phyloP scores from a whole-genome alignment of 169 alveolate species.

The Perkinsus olseni region DNA sequence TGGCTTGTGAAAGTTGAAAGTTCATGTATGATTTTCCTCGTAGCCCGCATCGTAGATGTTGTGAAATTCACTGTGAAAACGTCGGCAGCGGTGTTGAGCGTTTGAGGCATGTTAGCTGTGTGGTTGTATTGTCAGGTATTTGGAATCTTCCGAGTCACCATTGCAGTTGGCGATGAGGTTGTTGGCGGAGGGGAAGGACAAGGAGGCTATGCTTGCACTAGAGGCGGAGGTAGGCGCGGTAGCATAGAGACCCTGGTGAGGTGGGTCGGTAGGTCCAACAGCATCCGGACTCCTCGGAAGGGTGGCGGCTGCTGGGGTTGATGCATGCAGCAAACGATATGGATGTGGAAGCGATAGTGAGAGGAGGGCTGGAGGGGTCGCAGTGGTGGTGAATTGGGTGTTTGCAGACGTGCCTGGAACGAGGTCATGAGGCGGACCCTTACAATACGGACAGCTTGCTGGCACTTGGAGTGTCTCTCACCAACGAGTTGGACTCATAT shows the following conservation, averaged over 20 bases:
- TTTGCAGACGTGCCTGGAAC: conserved; percentile 22
- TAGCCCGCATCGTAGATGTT: too few species aligned
- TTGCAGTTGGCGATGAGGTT: conserved; percentile 46
- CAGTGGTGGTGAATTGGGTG: conserved; percentile 10
- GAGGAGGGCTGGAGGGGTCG: neutral
- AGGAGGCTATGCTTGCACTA: conserved; percentile 61
- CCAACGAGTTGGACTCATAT: conserved; percentile 61
- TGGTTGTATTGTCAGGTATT: neutral
- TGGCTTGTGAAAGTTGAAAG: too few species aligned
- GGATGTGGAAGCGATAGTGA: conserved; percentile 52
- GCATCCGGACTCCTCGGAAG: conserved; percentile 56
- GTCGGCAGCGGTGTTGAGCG: too few species aligned
- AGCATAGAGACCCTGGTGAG: neutral
- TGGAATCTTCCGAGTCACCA: conserved; percentile 11
- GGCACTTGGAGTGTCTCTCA: conserved; percentile 68
- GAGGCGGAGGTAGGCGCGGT: conserved; percentile 50
- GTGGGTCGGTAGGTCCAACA: conserved; percentile 23
- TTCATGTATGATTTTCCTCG: too few species aligned
- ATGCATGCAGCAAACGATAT: conserved; percentile 62
- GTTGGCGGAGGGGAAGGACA: conserved; percentile 49
- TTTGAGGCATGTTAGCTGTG: too few species aligned
- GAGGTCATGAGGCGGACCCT: conserved; percentile 59
- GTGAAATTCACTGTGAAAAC: neutral
- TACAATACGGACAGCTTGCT: conserved; percentile 49
- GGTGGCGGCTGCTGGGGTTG: conserved; percentile 72